Conservation (phyloP, 768 basidiomycete species). For the Dendrothele bispora region DNA sequence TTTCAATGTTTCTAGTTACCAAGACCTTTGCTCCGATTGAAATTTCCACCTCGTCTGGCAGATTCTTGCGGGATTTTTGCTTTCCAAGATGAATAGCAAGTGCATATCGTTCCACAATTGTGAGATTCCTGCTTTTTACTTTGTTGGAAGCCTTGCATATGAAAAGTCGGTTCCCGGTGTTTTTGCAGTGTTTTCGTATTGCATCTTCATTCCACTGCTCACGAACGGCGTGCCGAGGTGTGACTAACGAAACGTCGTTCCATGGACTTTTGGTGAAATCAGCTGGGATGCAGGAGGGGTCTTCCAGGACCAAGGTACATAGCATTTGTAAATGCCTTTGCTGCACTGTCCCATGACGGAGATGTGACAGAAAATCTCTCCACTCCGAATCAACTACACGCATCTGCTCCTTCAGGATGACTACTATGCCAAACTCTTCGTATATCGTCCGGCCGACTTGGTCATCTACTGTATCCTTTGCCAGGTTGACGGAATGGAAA, state of each 20-base stretch:
- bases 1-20: slow-evolving; percentile 18
- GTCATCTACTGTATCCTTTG: not conserved
- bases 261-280: slow-evolving; percentile 29
- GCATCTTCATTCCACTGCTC: slow-evolving; percentile 34
- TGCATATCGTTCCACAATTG: slow-evolving; percentile 11
- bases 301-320: slow-evolving; percentile 11
- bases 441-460: slow-evolving; percentile 23
- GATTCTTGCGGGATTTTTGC: not conserved
- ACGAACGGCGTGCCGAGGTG: slow-evolving; percentile 35
- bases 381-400: slow-evolving; percentile 29
- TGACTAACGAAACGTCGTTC: slow-evolving; percentile 33
- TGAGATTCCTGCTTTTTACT: slow-evolving; percentile 9
- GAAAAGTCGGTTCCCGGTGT: slow-evolving; percentile 20
- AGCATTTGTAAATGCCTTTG: slow-evolving; percentile 29
- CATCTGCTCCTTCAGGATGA: slow-evolving; percentile 36
- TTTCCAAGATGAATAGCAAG: not conserved
- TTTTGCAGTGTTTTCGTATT: slow-evolving; percentile 18
- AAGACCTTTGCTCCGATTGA: slow-evolving; percentile 32
- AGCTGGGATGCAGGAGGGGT: slow-evolving; percentile 14
- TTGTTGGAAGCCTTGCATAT: slow-evolving; percentile 29
- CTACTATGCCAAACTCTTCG: slow-evolving; percentile 30
- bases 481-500: slow-evolving; percentile 11
- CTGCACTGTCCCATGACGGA: slow-evolving; percentile 27
- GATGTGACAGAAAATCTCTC: slow-evolving; percentile 26
- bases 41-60: slow-evolving; percentile 20